Evolutionary conservation across 495 filamentous ascomycete species (phyloP), one percentile per base, ranked within the genome.

Genomic region (Sabuloglossum arenarium): DNA sequence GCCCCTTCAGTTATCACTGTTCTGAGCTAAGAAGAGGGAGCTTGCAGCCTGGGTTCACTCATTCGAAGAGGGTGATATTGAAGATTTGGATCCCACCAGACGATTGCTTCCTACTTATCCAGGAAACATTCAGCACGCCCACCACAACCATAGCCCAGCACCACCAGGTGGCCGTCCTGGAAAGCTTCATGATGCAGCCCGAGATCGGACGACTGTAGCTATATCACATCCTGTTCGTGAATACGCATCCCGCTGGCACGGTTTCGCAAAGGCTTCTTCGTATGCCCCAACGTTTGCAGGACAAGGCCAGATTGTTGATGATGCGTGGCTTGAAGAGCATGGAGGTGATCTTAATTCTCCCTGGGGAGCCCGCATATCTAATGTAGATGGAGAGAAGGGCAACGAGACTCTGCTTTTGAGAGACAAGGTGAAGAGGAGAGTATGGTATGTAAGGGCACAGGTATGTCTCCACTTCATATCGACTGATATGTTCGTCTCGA

Each of bases 241-340:
- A 45, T 68, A 70, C 28, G 73, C 76, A 50, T 81, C 78, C 19
- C 75, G 77, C 49, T 85, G 81, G 81, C 71, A 69, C 49, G 68
- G 71, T 19, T 84, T 83, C 61, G 74, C 73, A 54, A 71, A 71
- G 29, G 65, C 71, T 1, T 75, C 79, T 24, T 68, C 72, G 52
- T 79, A 79, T 61, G 75, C 78, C 0, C 70, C 67, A 25, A 51
- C 61, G 23, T 68, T 71, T 53, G 43, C 63, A 14, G 68, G 69
- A 6, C 62, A 64, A 14, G 76, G 81, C 59, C 28, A 63, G 45
- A 56, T 68, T 14, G 76, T 81, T 25, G 72, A 73, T 10, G 66
- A 73, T 31, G 74, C 79, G 54, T 84, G 80, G 80, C 56, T 82
- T 60, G 67, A 73, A 52, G 67, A 76, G 46, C 74, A 81, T 58